Conservation (phyloP, 2,329 filamentous ascomycete genomes). For the Didymella arachidicola region DNA sequence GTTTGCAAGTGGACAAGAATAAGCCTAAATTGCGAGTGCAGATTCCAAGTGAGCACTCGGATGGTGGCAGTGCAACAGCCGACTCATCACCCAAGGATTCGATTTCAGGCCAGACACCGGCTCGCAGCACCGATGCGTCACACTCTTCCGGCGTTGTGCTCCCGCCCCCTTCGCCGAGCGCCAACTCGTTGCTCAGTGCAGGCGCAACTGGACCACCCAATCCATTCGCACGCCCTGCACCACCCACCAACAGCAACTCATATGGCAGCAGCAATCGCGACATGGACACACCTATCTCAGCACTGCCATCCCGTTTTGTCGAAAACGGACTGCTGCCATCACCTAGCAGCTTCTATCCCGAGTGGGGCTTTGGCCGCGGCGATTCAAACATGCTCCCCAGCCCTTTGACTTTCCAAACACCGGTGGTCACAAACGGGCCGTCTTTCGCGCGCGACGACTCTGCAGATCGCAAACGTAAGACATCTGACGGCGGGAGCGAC, state of each 20-base stretch:
- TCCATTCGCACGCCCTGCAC: constrained; percentile 88
- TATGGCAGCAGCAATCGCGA: constrained; percentile 46
- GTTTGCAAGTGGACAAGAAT: constrained; percentile 71
- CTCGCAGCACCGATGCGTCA: constrained; percentile 63
- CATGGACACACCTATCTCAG: constrained; percentile 86
- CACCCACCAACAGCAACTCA: constrained; percentile 66
- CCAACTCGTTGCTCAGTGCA: constrained; percentile 83
- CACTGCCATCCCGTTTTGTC: constrained; percentile 89
- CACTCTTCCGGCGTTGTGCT: constrained; percentile 77
- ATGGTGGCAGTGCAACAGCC: constrained; percentile 76
- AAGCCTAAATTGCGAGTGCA: constrained; percentile 89
- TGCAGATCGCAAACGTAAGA: constrained; percentile 52
- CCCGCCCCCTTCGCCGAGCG: constrained; percentile 90
- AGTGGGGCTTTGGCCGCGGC: constrained; percentile 79
- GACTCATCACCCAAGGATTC: constrained; percentile 72
- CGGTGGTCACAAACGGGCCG: constrained; percentile 58
- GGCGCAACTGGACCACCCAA: constrained; percentile 93
- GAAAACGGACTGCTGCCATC: constrained; percentile 87
- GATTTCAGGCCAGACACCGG: constrained; percentile 65
- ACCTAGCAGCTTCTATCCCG: constrained; percentile 89
- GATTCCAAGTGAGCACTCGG: constrained; percentile 90
- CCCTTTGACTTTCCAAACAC: constrained; percentile 91
- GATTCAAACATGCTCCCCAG: constrained; percentile 90
- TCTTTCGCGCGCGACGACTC: constrained; percentile 56
- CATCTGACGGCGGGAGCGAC: constrained; percentile 50